Base-by-base conservation (phyloP, 2,329 filamentous ascomycete genomes). In the Diplodia scrobiculata region DNA sequence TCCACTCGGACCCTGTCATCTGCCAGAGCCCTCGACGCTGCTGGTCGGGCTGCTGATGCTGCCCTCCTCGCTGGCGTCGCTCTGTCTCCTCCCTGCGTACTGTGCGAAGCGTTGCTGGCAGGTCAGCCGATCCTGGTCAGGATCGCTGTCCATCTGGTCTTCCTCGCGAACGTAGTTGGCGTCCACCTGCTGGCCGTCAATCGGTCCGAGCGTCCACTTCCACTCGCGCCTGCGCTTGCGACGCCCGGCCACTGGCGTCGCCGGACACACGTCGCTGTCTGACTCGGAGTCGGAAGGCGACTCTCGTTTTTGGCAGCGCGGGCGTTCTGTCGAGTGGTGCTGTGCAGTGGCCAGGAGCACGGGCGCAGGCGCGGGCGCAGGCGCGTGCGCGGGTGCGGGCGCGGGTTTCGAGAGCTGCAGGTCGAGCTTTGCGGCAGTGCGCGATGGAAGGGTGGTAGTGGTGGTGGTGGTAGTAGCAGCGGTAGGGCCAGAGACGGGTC, bases 131-230 rank as follows among this genome's bases (percentile, higher is more conserved):
- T 53, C 47, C 47, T 41, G 60, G 47, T 63, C 60, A 9, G 60
- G 60, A 62, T 62, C 58, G 58, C 58, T 62, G 45, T 11, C 10
- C 34, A 50, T 27, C 45, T 62, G 45, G 29, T 62, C 58, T 25
- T 58, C 52, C 45, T 65, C 52, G 27, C 27, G 53, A 1, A 9
- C 29, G 29, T 25, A 25, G 25, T 65, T 55, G 45, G 64, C 54
- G 14, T 47, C 45, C 3, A 41, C 25, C 65, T 58, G 47, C 60
- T 48, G 54, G 64, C 64, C 64, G 27, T 74, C 70, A 32, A 83
- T 68, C 11, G 83, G 80, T 1, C 81, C 83, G 11, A 87, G 73
- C 0, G 84, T 87, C 84, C 84, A 87, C 54, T 80, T 77, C 84
- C 84, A 87, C 70, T 85, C 80, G 21, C 84, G 74, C 29, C 80